phyloP scores from a whole-genome alignment of 306 rosid genomes.

The Calophaca sinica region DNA sequence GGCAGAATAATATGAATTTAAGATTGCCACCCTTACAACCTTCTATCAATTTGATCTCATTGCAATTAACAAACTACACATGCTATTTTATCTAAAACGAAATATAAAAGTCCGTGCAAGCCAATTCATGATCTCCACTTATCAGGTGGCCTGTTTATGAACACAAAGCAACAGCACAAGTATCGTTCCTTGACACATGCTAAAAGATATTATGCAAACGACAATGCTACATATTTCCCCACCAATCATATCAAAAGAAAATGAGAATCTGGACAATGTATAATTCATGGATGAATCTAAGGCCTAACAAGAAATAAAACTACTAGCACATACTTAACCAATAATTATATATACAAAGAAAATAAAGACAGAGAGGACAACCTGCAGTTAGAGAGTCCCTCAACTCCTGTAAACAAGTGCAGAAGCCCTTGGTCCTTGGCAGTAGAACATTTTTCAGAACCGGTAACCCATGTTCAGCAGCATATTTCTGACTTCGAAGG shows the following conservation, averaged over 20 bases:
- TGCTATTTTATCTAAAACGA: not conserved
- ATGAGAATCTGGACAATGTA: conserved; percentile 18
- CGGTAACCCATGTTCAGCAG: conserved; percentile 75
- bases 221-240: not conserved
- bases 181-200: not conserved
- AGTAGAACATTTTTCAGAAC: conserved; percentile 68
- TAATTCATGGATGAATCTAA: not conserved
- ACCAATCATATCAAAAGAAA: conserved; percentile 14
- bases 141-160: conserved; percentile 19
- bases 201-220: no score
- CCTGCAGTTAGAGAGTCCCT: conserved; percentile 75
- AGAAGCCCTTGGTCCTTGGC: conserved; percentile 84
- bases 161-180: conserved; percentile 19
- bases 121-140: conserved; percentile 11
- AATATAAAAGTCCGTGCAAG: not conserved
- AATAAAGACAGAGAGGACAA: conserved; percentile 38
- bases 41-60: not conserved
- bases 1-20: not conserved
- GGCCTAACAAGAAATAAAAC: conserved; percentile 10
- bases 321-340: conserved; percentile 2
- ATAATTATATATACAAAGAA: conserved; percentile 16
- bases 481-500: conserved; percentile 75
- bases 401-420: conserved; percentile 66
- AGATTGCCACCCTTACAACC: not conserved
- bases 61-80: not conserved